phyloP scores from a whole-genome alignment of 768 basidiomycete genomes.

The Imleria badia region DNA sequence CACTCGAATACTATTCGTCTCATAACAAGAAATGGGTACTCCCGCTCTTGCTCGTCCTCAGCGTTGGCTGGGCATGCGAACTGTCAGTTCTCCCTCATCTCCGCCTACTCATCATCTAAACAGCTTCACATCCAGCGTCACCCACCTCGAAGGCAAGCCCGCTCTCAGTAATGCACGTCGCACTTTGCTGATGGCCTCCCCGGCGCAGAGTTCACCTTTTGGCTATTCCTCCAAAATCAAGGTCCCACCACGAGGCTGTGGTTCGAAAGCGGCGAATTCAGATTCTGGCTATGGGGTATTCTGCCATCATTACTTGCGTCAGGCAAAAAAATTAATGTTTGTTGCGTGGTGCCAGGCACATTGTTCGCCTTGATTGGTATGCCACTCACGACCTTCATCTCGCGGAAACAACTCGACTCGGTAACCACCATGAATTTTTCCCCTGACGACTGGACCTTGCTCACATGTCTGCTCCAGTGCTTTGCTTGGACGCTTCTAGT shows the following conservation, averaged over 20 bases:
- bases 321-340: slow-evolving; percentile 7
- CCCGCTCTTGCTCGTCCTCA: slow-evolving; percentile 69
- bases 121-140: slow-evolving; percentile 45
- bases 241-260: slow-evolving; percentile 68
- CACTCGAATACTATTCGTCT: slow-evolving; percentile 50
- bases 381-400: slow-evolving; percentile 65
- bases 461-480: slow-evolving; percentile 42
- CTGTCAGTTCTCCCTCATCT: slow-evolving; percentile 42
- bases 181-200: slow-evolving; percentile 3
- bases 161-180: background rate
- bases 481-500: slow-evolving; percentile 75
- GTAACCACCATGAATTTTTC: slow-evolving; percentile 35
- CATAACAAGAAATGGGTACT: slow-evolving; percentile 54
- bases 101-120: slow-evolving; percentile 2
- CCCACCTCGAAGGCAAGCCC: slow-evolving; percentile 72
- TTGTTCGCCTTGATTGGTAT: slow-evolving; percentile 63
- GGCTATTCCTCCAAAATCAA: slow-evolving; percentile 81
- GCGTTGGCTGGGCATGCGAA: slow-evolving; percentile 75
- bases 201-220: slow-evolving; percentile 69
- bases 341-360: slow-evolving; percentile 48
- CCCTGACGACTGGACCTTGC: slow-evolving; percentile 3
- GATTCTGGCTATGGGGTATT: slow-evolving; percentile 66
- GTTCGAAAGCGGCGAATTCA: slow-evolving; percentile 81
- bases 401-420: slow-evolving; percentile 56
- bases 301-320: background rate